Conservation (phyloP, 1,284 basidiomycete species). For the Ganoderma resinaceum region DNA sequence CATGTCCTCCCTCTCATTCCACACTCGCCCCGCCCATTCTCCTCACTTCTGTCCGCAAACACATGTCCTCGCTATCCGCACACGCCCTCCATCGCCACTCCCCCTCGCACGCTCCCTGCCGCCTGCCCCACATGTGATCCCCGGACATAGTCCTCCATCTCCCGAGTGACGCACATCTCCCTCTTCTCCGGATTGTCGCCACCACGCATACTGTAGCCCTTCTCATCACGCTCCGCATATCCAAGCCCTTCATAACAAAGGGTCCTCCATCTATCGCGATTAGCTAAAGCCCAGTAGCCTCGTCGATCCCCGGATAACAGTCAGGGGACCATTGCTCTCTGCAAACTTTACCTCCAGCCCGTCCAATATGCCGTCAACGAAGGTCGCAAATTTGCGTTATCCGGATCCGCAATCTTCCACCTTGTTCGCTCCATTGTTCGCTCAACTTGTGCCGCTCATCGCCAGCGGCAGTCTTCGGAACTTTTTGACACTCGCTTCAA, state of each 20-base stretch:
- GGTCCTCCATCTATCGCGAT: constrained; percentile 4
- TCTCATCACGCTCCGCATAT: background rate
- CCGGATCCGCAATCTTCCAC: constrained; percentile 7
- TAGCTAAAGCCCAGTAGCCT: constrained; percentile 6
- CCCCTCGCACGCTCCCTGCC: background rate
- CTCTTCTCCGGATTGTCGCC: background rate
- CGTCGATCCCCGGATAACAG: constrained; percentile 24
- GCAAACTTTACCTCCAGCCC: background rate
- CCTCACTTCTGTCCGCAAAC: background rate
- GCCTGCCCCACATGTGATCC: background rate
- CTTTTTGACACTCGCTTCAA: background rate
- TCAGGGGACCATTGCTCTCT: background rate
- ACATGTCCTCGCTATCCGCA: background rate
- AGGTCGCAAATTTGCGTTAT: constrained; percentile 1
- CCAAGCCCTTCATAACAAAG: background rate
- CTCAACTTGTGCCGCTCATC: constrained; percentile 1
- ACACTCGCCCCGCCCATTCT: background rate
- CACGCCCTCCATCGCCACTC: background rate
- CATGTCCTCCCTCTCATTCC: background rate
- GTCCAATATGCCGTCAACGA: constrained; percentile 6
- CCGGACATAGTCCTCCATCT: constrained; percentile 5
- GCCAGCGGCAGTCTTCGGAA: constrained; percentile 2
- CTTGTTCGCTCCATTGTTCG: background rate
- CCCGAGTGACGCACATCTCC: constrained; percentile 1
- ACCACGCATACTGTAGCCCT: background rate